These are phyloP conservation scores for Moricandia arvensis DNA, from an alignment of 345 rosid species.

Conservation along the genomic window DNA sequence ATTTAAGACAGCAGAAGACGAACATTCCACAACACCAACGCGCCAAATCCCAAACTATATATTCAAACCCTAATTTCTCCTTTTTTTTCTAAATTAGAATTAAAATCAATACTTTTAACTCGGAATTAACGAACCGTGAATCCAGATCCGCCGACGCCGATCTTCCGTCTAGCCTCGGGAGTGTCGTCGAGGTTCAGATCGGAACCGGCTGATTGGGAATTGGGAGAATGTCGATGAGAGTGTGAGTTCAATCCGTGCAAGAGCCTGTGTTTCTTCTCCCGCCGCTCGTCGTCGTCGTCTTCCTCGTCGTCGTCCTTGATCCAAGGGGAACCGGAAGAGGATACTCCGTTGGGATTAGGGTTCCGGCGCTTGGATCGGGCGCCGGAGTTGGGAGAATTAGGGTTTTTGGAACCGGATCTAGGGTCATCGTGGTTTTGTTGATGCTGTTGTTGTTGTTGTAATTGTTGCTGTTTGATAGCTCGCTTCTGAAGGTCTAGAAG, in stretches of 20 bases:
- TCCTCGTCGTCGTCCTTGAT: constrained; percentile 40
- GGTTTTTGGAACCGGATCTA: constrained; percentile 52
- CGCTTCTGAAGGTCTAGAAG: constrained; percentile 92
- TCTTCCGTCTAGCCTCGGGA: constrained; percentile 42
- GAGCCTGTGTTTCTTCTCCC: constrained; percentile 67
- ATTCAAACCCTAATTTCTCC: constrained; percentile 23
- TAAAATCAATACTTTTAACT: neutral
- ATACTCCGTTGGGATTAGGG: constrained; percentile 40
- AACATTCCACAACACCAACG: constrained; percentile 33
- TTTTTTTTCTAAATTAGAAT: neutral
- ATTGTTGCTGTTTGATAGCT: constrained; percentile 70
- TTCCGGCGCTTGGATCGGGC: constrained; percentile 59
- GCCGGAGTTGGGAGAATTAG: constrained; percentile 50
- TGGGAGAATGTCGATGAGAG: constrained; percentile 37
- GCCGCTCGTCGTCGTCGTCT: constrained; percentile 78
- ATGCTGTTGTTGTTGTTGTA: constrained; percentile 37
- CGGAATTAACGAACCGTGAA: constrained; percentile 45
- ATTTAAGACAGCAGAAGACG: constrained; percentile 36
- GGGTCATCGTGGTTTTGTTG: constrained; percentile 33
- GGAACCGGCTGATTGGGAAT: constrained; percentile 42
- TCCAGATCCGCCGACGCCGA: constrained; percentile 61
- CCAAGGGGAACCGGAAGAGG: constrained; percentile 35
- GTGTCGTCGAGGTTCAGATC: constrained; percentile 47
- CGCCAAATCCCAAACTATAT: constrained; percentile 51
- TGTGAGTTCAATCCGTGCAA: constrained; percentile 63